Base-by-base conservation (phyloP, 148 eudicot species). In the Rhododendron vialii region DNA sequence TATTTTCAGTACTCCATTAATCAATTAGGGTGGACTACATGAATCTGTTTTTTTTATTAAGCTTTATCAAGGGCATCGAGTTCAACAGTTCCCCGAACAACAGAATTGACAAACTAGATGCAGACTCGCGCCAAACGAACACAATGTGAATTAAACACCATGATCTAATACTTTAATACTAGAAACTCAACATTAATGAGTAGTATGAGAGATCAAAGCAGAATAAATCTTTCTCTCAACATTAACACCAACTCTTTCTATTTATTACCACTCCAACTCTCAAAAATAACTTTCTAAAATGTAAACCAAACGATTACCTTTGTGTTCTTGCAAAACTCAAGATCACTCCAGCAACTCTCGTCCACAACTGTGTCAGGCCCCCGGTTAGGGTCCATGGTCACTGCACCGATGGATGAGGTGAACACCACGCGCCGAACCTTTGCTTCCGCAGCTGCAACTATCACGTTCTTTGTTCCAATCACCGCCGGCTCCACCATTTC, bases 401-500 rank as follows among this genome's bases (percentile, higher is more conserved):
- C 95, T 0, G 99, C 98, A 47, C 99, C 99, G 2, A 96, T 94
- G 2, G 99, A 95, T 1, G 98, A 96, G 3, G 99, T 96, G 88
- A 96, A 92, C 24, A 97, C 98, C 79, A 97, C 99, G 1, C 98
- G 98, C 83, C 93, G 90, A 53, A 95, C 98, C 38, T 92, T 91
- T n/a, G 95, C 93, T 69, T 93, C 95, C 0, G 94, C 92, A 13
- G 98, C 95, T 24, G 98, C 98, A 30, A 83, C 84, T 81, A 97
- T 93, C 88, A 97, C 98, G 86, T 94, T 88, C 86, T 89, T 91
- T 3, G 99, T 91, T 43, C 99, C 99, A 1, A 83, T 90, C 83
- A 97, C 98, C 8, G 99, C 99, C 13, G 99, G 98, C 84, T 95
- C 98, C 89, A 97, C 96, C 99, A 97, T 97, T 93, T 95, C 93